Evolutionary conservation across 2,329 filamentous ascomycete species (phyloP), one percentile per base, ranked within the genome.

Genomic region (Scedosporium dehoogii): DNA sequence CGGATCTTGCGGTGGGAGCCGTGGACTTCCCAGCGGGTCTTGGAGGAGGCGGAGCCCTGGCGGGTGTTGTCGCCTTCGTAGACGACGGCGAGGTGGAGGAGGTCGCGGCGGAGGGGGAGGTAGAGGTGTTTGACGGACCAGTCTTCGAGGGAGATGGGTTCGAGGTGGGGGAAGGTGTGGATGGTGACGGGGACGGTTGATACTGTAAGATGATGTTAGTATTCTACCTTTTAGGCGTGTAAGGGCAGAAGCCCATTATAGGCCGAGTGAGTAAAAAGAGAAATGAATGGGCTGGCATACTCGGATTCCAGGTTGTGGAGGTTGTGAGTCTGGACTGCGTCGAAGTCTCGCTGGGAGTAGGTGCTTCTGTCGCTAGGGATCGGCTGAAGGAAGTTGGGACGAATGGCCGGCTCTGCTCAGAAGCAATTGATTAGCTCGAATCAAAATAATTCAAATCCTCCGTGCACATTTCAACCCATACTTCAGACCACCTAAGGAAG

Each of bases 1-100:
- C 86, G 80, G 44, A 97, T 76, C 78, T 99, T 99, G 69, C 82
- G 81, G 73, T 87, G 84, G 63, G 91, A 94, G 65, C 93, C 94
- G 70, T 87, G 85, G 25, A 99, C 88, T 65, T 97, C 91, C 71
- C 76, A 85, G 64, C 93, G 85, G 69, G 85, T 94, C 79, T 96
- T 96, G 65, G 85, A 85, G 68, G 80, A 88, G 56, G 92, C 94
- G 2, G 91, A 96, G 66, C 94, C 94, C 73, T 92, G 88, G 33
- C 94, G 88, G 62, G 91, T 89, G 71, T 81, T 85, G 78, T 97
- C 93, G 68, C 90, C 94, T 78, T 99, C 94, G 80, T 89, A 97
- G 68, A 96, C 78, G 63, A 99, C 85, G 63, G 94, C 94, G 66
- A 91, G 86, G 78, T 99, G 93, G 61, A 99, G 86, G 67, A 99